phyloP scores from a whole-genome alignment of 208 protist genomes.

The Herpetomonas samuelpessoai region DNA sequence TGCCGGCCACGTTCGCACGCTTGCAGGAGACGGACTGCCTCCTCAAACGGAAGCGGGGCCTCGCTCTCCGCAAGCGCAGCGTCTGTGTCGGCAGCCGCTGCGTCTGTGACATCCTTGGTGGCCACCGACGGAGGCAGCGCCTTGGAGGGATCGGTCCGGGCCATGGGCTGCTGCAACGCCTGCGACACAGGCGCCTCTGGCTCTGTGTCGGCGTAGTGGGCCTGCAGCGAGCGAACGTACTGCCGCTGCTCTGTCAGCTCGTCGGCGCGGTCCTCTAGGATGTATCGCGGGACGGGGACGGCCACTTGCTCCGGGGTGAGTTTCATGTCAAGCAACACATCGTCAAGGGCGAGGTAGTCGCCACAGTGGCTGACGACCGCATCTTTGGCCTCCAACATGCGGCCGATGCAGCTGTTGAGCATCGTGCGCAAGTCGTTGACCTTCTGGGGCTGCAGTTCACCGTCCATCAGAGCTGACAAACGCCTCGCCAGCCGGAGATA shows the following conservation, averaged over 20 bases:
- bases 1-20: constrained; percentile 93
- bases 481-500: constrained; percentile 87
- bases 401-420: constrained; percentile 89
- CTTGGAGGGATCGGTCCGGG: constrained; percentile 34
- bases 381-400: constrained; percentile 92
- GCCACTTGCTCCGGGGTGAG: constrained; percentile 81
- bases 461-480: constrained; percentile 86
- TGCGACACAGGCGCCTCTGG: constrained; percentile 63
- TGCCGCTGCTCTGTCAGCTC: constrained; percentile 67
- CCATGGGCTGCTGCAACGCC: constrained; percentile 15
- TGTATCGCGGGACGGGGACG: constrained; percentile 85
- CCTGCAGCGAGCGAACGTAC: constrained; percentile 72
- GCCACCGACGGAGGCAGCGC: constrained; percentile 14
- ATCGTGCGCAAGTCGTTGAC: constrained; percentile 85
- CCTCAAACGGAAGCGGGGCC: constrained; percentile 64
- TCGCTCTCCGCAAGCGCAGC: not conserved
- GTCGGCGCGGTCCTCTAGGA: constrained; percentile 80
- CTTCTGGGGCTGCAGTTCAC: constrained; percentile 94
- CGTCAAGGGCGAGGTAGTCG: constrained; percentile 85
- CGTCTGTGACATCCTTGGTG: constrained; percentile 1
- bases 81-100: constrained; percentile 2
- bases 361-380: constrained; percentile 72
- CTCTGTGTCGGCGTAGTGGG: constrained; percentile 68
- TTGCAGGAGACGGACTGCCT: constrained; percentile 91
- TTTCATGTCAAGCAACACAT: constrained; percentile 92